Evolutionary conservation across 129 eudicot genomes (phyloP), one percentile per base, ranked within the genome.

Genomic region (Helianthus tuberosus): DNA sequence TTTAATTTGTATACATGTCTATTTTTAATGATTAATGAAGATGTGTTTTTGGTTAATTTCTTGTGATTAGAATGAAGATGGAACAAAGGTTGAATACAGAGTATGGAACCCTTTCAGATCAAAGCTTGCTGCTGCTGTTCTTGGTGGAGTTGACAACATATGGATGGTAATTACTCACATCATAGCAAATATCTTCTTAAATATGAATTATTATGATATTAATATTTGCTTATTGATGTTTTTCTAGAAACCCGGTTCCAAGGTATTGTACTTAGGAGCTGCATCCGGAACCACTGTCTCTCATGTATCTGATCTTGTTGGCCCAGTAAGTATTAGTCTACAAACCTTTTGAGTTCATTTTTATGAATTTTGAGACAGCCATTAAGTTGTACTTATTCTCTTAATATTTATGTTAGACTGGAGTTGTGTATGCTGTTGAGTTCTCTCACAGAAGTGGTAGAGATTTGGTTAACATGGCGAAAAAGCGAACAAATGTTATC

Each of bases 51-150:
- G 8, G 0, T 39, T 7, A 0, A 41, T 46, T 36, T 6, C 73
- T 13, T 44, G 1, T 43, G 1, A 14, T 32, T 74, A 93, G 98
- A 88, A 84, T 79, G 96, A 89, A 80, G 98, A 89, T 84, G 96
- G 95, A 63, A 82, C 98, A 4, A 93, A 93, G 76, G 75, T 84
- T 38, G 96, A 90, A 43, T 93, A 93, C 83, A 93, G 98, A 70
- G 96, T 93, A n/a, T 93, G 98, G 98, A 93, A 93, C 41, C 96
- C 96, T 13, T 93, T 90, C 79, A 86, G 96, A n/a, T 93, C 98
- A 1, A 93, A 93, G 86, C 48, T 77, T 50, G 82, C 98, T 27
- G 97, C 98, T 79, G 97, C 97, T 4, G 70, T 93, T 77, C 96
- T 93, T 27, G 98, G 97, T 60, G 98, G 98, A 43, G 93, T 93